These are phyloP conservation scores for Lophiotrema nucula DNA, from an alignment of 495 filamentous ascomycete species.

Conservation along the genomic window DNA sequence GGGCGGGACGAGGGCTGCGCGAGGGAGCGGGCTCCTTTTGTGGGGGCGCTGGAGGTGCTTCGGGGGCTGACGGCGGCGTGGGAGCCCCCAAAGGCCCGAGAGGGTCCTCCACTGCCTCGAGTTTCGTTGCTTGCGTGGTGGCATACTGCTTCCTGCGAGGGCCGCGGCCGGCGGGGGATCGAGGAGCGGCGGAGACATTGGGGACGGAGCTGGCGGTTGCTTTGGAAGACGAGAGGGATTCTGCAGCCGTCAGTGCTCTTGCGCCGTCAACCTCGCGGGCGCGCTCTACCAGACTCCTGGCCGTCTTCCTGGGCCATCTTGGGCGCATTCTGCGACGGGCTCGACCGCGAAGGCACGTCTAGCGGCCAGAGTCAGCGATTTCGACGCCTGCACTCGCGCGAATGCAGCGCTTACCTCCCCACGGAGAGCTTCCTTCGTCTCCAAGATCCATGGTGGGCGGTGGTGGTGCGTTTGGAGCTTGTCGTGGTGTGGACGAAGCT, in stretches of 20 bases:
- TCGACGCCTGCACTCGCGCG: background rate
- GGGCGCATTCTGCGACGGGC: conserved; percentile 34
- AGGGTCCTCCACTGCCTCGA: conserved; percentile 87
- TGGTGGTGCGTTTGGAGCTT: background rate
- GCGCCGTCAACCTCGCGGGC: background rate
- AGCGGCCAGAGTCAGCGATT: background rate
- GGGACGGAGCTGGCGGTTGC: conserved; percentile 24
- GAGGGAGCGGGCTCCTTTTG: conserved; percentile 68
- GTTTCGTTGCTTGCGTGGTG: conserved; percentile 74
- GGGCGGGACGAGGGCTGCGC: conserved; percentile 56
- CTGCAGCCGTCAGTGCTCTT: conserved; percentile 7
- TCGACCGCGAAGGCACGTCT: conserved; percentile 43
- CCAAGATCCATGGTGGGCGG: conserved; percentile 36
- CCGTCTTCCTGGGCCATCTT: conserved; percentile 33
- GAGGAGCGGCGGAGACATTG: conserved; percentile 25
- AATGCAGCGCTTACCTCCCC: conserved; percentile 38
- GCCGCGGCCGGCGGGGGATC: conserved; percentile 46
- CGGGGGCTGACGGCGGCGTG: conserved; percentile 48
- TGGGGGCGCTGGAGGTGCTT: conserved; percentile 82
- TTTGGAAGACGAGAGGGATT: conserved; percentile 21
- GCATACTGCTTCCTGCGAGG: conserved; percentile 67
- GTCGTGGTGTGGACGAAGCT: no score
- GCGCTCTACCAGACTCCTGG: conserved; percentile 13
- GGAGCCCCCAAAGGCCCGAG: conserved; percentile 90
- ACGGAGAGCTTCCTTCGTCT: conserved; percentile 44